Conservation (phyloP, 2,329 filamentous ascomycete genomes). For the Colletotrichum lentis region DNA sequence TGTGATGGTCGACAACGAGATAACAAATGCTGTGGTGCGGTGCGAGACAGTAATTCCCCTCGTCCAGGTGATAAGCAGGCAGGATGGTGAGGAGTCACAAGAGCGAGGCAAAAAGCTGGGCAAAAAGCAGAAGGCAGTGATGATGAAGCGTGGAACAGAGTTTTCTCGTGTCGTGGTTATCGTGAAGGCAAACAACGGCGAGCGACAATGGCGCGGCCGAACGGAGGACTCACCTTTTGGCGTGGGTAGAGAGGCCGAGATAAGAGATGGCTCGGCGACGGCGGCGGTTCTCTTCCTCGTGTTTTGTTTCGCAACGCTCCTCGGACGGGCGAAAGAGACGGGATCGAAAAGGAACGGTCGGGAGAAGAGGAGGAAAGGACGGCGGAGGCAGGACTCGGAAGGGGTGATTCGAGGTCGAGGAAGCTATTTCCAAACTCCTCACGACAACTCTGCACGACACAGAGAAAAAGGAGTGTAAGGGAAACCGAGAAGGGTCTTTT, state of each 20-base stretch:
- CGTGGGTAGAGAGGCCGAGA: slow-evolving; percentile 5
- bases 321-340: background rate
- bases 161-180: slow-evolving; percentile 15
- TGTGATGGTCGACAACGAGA: slow-evolving; percentile 5
- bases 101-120: slow-evolving; percentile 25
- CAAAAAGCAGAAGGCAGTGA: slow-evolving; percentile 17
- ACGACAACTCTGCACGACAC: slow-evolving; percentile 35
- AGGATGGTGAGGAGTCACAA: slow-evolving; percentile 25
- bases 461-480: slow-evolving; percentile 38
- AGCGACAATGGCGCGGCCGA: slow-evolving; percentile 15
- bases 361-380: background rate
- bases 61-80: slow-evolving; percentile 19
- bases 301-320: background rate
- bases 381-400: background rate
- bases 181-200: slow-evolving; percentile 14
- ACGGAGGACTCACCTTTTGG: slow-evolving; percentile 29
- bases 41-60: slow-evolving; percentile 18
- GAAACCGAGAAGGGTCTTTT: slow-evolving; percentile 33
- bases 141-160: slow-evolving; percentile 13
- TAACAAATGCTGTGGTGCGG: slow-evolving; percentile 3
- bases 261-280: slow-evolving; percentile 20
- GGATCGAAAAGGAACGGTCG: background rate
- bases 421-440: slow-evolving; percentile 39
- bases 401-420: slow-evolving; percentile 30
- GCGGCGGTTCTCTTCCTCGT: slow-evolving; percentile 25